Evolutionary conservation across 176 grass and related monocot genomes (phyloP), one percentile per base, ranked within the genome.

Genomic region (Avena eriantha): DNA sequence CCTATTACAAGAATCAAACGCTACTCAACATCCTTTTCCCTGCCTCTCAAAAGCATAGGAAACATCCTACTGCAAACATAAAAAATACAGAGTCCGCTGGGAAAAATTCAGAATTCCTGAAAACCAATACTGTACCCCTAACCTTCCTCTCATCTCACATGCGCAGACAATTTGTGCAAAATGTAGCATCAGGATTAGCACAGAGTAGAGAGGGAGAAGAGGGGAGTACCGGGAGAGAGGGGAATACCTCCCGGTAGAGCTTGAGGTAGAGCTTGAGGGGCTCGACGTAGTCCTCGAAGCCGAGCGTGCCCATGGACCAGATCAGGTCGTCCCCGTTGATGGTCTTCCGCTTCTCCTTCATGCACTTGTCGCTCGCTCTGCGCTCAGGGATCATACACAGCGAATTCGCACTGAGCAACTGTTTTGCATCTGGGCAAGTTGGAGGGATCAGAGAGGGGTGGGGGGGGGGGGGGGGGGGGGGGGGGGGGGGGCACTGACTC

Each of bases 281-380:
- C 31, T 95, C 91, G 43, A 95, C 88, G 60, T 95, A 95, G 31
- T 95, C 93, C 45, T 93, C 93, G 64, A 95, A 93, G 66, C 88
- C 93, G 56, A 93, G 88, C 24, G 88, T 87, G 64, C 86, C 86
- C 88, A 95, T 75, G 39, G 93, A 89, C 91, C 88, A 89, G 71
- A 95, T 78, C 29, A 95, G 79, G 47, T 93, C 93, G 43, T 95
- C 93, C 2, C 93, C 93, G 36, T 95, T 95, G 69, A 95, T 89
- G 64, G 91, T 95, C 76, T 95, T 95, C 45, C 90, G 87, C 83
- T 92, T 95, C 84, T 95, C 93, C 71, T 92, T 95, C 68, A 88
- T 83, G 86, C 91, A 95, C 83, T 95, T 95, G 58, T 93, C 91
- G 81, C 93, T 95, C 4, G 93, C 93, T 60, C 93, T 95, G 77